Conservation (phyloP, 2,329 filamentous ascomycete species). For the Sclerotinia glacialis region DNA sequence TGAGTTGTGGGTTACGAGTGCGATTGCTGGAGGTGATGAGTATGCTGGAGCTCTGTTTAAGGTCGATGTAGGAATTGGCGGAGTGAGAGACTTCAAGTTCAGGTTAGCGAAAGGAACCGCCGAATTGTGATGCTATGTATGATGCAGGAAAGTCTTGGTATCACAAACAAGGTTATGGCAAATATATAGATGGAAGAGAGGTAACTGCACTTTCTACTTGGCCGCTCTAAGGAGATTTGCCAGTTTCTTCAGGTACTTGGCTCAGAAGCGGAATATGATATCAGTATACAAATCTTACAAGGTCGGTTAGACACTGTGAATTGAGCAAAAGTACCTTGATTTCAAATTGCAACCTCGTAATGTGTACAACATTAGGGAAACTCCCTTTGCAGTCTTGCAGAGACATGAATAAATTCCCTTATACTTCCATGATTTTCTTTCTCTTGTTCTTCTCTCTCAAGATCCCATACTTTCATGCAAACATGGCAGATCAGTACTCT, state of each 20-base stretch:
- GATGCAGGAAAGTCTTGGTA: background rate
- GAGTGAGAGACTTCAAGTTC: constrained; percentile 63
- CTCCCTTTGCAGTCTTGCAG: background rate
- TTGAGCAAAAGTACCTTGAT: background rate
- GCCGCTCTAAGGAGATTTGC: too few species aligned
- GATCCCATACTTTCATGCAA: background rate
- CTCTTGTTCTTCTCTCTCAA: background rate
- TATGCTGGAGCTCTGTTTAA: constrained; percentile 71
- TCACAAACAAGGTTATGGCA: background rate
- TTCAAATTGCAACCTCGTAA: background rate
- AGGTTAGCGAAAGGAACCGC: constrained; percentile 40
- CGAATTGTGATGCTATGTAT: constrained; percentile 11
- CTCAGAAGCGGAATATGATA: background rate
- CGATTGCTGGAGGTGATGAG: constrained; percentile 61
- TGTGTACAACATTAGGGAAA: background rate
- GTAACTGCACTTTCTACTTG: background rate
- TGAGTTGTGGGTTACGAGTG: constrained; percentile 76
- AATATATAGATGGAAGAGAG: background rate
- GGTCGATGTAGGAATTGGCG: constrained; percentile 71
- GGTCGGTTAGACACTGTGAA: background rate
- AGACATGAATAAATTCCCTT: background rate
- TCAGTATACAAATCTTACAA: background rate
- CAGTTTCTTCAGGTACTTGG: background rate
- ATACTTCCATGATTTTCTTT: background rate
- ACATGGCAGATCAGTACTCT: too few species aligned